These are phyloP conservation scores for Colletotrichum sansevieriae DNA, from an alignment of 2,329 filamentous ascomycete genomes.

Conservation along the genomic window DNA sequence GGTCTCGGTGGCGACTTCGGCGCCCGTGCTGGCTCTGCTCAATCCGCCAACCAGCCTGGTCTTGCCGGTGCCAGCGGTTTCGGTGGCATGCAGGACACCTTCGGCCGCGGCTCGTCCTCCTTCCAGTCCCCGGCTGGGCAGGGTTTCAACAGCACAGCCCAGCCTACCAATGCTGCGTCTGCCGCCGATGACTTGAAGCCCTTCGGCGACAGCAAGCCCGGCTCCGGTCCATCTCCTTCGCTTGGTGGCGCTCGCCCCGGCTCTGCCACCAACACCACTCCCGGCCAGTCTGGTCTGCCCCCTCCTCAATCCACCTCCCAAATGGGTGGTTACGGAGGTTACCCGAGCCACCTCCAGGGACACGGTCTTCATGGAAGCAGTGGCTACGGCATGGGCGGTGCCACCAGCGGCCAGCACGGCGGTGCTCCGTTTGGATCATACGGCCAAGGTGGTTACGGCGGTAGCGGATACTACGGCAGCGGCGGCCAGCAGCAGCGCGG, in stretches of 20 bases:
- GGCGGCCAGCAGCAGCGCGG: slow-evolving; percentile 61
- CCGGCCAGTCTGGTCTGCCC: slow-evolving; percentile 66
- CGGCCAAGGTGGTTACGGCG: slow-evolving; percentile 60
- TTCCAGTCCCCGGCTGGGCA: slow-evolving; percentile 70
- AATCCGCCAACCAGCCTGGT: slow-evolving; percentile 63
- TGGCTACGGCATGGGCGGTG: slow-evolving; percentile 67
- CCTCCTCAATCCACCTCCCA: slow-evolving; percentile 67
- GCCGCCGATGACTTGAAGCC: slow-evolving; percentile 69
- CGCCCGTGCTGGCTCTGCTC: slow-evolving; percentile 60
- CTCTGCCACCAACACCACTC: slow-evolving; percentile 67
- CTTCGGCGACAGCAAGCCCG: slow-evolving; percentile 68
- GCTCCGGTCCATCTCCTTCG: slow-evolving; percentile 68
- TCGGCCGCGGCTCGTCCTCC: slow-evolving; percentile 64
- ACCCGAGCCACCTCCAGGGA: slow-evolving; percentile 67
- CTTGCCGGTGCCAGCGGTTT: slow-evolving; percentile 63
- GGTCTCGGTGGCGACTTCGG: slow-evolving; percentile 67
- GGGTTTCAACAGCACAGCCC: slow-evolving; percentile 64
- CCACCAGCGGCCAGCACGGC: slow-evolving; percentile 64
- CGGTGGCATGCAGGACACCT: slow-evolving; percentile 67
- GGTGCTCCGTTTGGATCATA: slow-evolving; percentile 68
- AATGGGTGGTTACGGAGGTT: slow-evolving; percentile 68
- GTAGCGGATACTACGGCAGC: slow-evolving; percentile 61
- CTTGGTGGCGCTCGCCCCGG: slow-evolving; percentile 68
- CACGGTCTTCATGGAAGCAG: slow-evolving; percentile 67
- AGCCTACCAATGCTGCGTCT: slow-evolving; percentile 58